Conservation (phyloP, 768 basidiomycete genomes). For the Leccinum boreale region DNA sequence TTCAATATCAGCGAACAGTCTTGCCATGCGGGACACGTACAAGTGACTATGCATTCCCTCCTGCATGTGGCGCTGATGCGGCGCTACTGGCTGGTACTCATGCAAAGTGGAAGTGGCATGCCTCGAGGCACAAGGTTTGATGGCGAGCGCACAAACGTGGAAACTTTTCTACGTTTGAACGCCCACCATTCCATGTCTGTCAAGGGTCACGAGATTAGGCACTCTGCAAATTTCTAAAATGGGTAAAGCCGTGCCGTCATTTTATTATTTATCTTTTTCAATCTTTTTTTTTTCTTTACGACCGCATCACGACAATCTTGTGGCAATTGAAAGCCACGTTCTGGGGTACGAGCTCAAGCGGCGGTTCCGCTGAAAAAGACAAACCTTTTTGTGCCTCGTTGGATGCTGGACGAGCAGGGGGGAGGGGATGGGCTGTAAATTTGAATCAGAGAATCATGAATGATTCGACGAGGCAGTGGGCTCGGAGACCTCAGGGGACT, state of each 20-base stretch:
- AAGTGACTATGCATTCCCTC: conserved; percentile 2
- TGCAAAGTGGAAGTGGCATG: conserved; percentile 6
- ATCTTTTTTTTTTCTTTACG: not conserved
- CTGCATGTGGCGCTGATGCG: conserved; percentile 18
- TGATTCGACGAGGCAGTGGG: conserved; percentile 11
- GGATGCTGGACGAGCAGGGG: not conserved
- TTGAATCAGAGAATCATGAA: not conserved
- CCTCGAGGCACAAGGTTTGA: conserved; percentile 32
- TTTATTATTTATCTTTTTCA: not conserved
- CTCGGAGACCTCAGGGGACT: not conserved
- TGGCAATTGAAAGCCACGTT: conserved; percentile 22
- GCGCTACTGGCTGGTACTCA: not conserved
- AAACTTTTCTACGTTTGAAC: not conserved
- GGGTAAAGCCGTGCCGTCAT: conserved; percentile 7
- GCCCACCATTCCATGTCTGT: conserved; percentile 2
- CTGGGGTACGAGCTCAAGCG: conserved; percentile 23
- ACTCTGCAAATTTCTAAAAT: conserved; percentile 2
- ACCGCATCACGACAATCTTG: conserved; percentile 4
- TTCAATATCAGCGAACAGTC: conserved; percentile 15
- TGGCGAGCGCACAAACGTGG: conserved; percentile 8
- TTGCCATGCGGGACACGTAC: conserved; percentile 1
- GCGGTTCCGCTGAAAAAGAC: conserved; percentile 17
- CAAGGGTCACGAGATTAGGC: conserved; percentile 14
- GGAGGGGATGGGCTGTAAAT: not conserved
- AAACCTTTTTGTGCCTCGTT: not conserved